These are phyloP conservation scores for Rhodotorula sp. DNA, from an alignment of 1,284 basidiomycete species.

Conservation along the genomic window DNA sequence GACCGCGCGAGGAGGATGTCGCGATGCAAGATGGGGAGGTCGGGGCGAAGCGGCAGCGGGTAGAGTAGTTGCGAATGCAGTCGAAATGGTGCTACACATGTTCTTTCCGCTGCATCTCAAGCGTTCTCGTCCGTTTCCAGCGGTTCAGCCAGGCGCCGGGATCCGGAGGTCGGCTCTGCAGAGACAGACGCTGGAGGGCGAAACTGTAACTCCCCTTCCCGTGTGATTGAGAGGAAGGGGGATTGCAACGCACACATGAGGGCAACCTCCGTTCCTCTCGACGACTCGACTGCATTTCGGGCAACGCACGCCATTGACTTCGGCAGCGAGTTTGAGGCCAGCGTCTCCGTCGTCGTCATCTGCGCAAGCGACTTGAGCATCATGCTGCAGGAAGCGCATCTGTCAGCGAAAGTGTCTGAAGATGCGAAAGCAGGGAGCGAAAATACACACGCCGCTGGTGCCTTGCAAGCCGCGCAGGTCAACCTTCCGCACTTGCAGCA, in stretches of 20 bases:
- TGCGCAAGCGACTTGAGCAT: neutral
- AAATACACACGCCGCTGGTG: slow-evolving; percentile 2
- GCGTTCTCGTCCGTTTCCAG: neutral
- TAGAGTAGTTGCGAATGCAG: neutral
- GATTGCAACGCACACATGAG: neutral
- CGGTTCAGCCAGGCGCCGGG: neutral
- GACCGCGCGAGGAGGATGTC: slow-evolving; percentile 17
- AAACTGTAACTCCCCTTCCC: neutral
- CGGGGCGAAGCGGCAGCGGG: slow-evolving; percentile 3
- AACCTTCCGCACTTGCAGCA: slow-evolving; percentile 46
- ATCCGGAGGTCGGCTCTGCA: neutral
- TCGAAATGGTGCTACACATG: neutral
- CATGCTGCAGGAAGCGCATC: neutral
- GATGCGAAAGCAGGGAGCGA: neutral
- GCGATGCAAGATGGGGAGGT: slow-evolving; percentile 16
- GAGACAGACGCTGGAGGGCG: neutral
- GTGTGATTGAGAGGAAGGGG: neutral
- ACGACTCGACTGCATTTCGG: neutral
- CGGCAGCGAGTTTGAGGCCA: neutral
- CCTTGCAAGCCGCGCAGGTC: slow-evolving; percentile 56
- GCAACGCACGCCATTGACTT: neutral
- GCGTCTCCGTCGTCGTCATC: slow-evolving; percentile 1
- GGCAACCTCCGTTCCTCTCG: neutral
- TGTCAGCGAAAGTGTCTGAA: neutral
- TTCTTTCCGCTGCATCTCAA: neutral